Evolutionary conservation across 2,329 filamentous ascomycete genomes (phyloP), one percentile per base, ranked within the genome.

Genomic region (Neonectria magnoliae): DNA sequence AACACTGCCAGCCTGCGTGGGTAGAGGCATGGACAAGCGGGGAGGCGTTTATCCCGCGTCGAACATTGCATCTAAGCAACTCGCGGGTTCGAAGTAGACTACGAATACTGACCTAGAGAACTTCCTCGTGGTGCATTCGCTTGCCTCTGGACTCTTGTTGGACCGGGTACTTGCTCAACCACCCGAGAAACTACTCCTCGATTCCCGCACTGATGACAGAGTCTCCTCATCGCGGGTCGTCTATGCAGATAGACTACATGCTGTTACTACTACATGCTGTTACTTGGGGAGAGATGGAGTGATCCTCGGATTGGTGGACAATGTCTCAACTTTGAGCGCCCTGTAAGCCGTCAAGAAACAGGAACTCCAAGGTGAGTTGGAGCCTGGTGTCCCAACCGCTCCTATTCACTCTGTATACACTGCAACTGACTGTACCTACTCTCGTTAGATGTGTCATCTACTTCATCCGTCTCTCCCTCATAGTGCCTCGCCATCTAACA

Each of bases 241-340:
- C 20, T 33, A 25, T 25, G 9, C 51, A 25, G 18, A 38, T 29
- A 10, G 29, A 9, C 8, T 13, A 20, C 36, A n/a, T n/a, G 14
- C 6, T 25, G 16, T 31, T n/a, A n/a, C 27, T 18, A 9, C 8
- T 13, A 20, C 36, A n/a, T n/a, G 14, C 6, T 25, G 16, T 31
- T n/a, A n/a, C 27, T 18, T 11, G 25, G 16, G 16, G 13, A 29
- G 16, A 2, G 42, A 29, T 5, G 2, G 42, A 29, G 7, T 2
- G 42, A 16, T 36, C 13, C 18, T 29, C 16, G 27, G 20, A 38
- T 45, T 57, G 47, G 36, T 42, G 56, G 57, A 29, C 65, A 50
- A 50, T 61, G 56, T 71, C 58, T 71, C 64, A 63, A 58, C 56
- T 56, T 59, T 60, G 62, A 62, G 56, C 48, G 48, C 16, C 42